Evolutionary conservation across 2,329 filamentous ascomycete species (phyloP), one percentile per base, ranked within the genome.

Genomic region (Alternaria sp.): DNA sequence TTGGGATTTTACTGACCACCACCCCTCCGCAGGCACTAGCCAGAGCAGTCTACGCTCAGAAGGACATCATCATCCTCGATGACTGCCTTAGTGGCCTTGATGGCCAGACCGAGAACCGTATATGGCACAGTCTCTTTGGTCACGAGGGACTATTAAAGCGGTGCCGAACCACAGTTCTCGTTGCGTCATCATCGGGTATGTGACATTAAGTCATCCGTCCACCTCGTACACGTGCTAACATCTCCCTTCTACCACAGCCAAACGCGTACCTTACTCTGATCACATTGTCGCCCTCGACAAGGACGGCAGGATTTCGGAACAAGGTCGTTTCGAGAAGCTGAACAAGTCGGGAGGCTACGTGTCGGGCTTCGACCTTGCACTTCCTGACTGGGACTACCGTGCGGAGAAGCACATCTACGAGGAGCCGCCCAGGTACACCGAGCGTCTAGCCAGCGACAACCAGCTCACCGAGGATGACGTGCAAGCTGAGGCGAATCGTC

Each of bases 71-170:
- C 30, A 76, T 86, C 20, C 76, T 86, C 12, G 84, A 86, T 63
- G 84, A 86, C 63, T 80, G 82, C 20, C 78, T 86, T n/a, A 84
- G 81, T 59, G 83, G 83, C 3, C 78, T 86, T 7, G 84, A 86
- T 65, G 74, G 79, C 10, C 76, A 80, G 16, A 85, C 84, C 0
- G 83, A 84, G 57, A 81, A 83, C 30, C 76, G 79, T 32, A 81
- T 85, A 14, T 85, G 84, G 69, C 76, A 82, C 60, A 78, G 74
- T 49, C 69, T 86, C 0, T 75, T 85, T 40, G 82, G 83, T 3
- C 70, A 68, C 12, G 70, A 82, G n/a, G 84, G 84, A 12, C 71
- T 85, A 6, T 68, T 86, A 1, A 77, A 80, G 28, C 73, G 77
- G 43, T 76, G 77, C 48, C 72, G 76, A 32, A 69, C 73, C 0